These are phyloP conservation scores for Aegilops speltoides DNA, from an alignment of 176 grass and related monocot species.

Conservation along the genomic window DNA sequence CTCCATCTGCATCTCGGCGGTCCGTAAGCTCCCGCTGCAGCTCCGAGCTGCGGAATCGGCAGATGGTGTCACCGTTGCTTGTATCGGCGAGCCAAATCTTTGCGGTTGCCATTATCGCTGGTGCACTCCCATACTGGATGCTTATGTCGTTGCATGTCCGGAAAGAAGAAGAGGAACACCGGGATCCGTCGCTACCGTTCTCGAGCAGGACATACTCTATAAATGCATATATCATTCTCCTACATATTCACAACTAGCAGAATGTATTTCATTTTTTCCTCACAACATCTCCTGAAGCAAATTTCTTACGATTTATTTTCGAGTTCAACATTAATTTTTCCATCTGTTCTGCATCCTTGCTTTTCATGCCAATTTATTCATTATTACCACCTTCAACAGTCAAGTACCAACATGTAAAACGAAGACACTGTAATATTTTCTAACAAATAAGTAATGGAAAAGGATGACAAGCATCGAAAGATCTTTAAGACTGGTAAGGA, in stretches of 20 bases:
- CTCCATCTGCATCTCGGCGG: no score
- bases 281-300: not conserved
- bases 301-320: not conserved
- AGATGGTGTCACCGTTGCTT: no score
- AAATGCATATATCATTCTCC: no score
- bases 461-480: not conserved
- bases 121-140: no score
- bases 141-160: no score
- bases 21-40: no score
- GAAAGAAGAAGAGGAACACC: no score
- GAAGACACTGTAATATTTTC: not conserved
- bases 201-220: no score
- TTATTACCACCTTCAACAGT: not conserved
- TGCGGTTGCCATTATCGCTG: no score
- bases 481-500: not conserved
- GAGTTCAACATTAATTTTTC: not conserved
- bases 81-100: no score
- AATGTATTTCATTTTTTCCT: not conserved
- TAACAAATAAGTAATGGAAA: not conserved
- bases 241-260: not conserved
- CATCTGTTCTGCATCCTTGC: not conserved
- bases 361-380: not conserved
- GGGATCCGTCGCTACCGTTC: no score
- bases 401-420: not conserved
- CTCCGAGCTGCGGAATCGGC: no score